Percentiles rank a stretch among this genome's conserved stretches.
phyloP scores from a whole-genome alignment of 139 green algal genomes.

The Marvania coccoides region DNA sequence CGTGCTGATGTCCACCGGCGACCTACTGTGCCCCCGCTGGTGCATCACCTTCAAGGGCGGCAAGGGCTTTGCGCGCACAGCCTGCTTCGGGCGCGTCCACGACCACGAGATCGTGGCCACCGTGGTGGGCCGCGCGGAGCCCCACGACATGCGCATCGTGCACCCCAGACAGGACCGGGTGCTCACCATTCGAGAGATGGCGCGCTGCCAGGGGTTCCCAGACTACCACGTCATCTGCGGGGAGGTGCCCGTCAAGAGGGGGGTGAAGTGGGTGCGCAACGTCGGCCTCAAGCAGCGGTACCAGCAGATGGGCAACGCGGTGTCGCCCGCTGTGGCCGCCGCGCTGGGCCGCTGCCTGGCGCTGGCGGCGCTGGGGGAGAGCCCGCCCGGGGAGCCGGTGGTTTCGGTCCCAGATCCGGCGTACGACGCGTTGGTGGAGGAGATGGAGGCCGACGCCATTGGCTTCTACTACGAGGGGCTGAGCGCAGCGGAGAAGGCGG shows the following conservation, averaged over 20 bases:
- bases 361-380: conserved; percentile 29
- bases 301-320: conserved; percentile 72
- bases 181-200: conserved; percentile 63
- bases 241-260: neutral
- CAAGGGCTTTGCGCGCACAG: conserved; percentile 25
- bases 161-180: conserved; percentile 63
- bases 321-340: conserved; percentile 47
- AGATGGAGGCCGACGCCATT: neutral
- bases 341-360: conserved; percentile 60
- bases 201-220: conserved; percentile 65
- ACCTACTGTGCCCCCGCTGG: conserved; percentile 53
- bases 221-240: conserved; percentile 49
- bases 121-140: conserved; percentile 64
- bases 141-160: conserved; percentile 67
- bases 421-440: conserved; percentile 9
- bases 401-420: conserved; percentile 24
- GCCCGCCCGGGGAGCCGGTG: conserved; percentile 18
- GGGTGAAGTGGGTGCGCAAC: conserved; percentile 9
- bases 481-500: neutral
- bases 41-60: conserved; percentile 59
- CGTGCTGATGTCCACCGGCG: conserved; percentile 40
- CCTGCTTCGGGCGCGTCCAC: conserved; percentile 52
- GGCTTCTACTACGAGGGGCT: neutral
- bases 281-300: conserved; percentile 11
- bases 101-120: conserved; percentile 11